Evolutionary conservation across 768 basidiomycete species (phyloP).

Genomic region (Strobilomyces echinocephalus): DNA sequence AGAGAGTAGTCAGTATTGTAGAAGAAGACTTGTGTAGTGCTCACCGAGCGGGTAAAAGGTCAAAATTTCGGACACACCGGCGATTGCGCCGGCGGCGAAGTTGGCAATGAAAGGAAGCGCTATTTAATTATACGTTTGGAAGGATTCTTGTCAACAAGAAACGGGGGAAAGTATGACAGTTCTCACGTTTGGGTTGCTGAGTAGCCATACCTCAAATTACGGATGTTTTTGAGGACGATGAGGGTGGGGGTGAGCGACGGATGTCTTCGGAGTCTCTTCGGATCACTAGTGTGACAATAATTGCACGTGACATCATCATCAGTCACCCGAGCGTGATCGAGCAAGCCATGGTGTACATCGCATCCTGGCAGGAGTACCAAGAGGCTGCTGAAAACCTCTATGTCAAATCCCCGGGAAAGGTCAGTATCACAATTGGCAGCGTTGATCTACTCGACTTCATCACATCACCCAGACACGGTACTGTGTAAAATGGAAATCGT

Average conservation of each 20-base stretch:
- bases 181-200: slow-evolving; percentile 32
- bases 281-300: slow-evolving; percentile 1
- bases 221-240: slow-evolving; percentile 1
- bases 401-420: slow-evolving; percentile 69
- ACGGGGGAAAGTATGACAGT: neutral
- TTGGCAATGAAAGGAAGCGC: slow-evolving; percentile 84
- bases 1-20: slow-evolving; percentile 5
- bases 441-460: neutral
- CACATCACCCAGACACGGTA: slow-evolving; percentile 66
- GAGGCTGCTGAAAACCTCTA: slow-evolving; percentile 88
- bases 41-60: slow-evolving; percentile 88
- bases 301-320: slow-evolving; percentile 8
- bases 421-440: slow-evolving; percentile 32
- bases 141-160: slow-evolving; percentile 1
- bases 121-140: slow-evolving; percentile 28
- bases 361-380: slow-evolving; percentile 86
- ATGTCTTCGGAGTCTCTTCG: neutral
- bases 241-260: neutral
- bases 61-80: slow-evolving; percentile 80
- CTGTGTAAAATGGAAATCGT: slow-evolving; percentile 85
- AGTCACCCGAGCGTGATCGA: slow-evolving; percentile 12
- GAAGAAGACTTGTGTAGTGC: slow-evolving; percentile 19
- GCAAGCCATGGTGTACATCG: slow-evolving; percentile 71
- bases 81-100: slow-evolving; percentile 94
- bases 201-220: slow-evolving; percentile 20